Percentiles rank a stretch among this genome's conserved stretches.
phyloP scores from a whole-genome alignment of 140 eudicot species.

The Erigeron philadelphicus region DNA sequence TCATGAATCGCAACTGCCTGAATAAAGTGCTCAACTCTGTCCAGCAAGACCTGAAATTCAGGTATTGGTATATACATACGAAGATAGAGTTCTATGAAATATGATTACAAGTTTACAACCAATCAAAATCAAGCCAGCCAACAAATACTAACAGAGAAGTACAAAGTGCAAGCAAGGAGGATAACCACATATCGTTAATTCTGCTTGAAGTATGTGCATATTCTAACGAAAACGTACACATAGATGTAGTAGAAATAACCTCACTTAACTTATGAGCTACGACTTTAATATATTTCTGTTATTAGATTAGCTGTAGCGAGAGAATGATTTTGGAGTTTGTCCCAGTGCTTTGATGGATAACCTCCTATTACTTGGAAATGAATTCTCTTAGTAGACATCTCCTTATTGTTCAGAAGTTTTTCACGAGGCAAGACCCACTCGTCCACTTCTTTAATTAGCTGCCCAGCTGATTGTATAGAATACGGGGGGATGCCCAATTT shows the following conservation, averaged over 20 bases:
- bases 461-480: background rate
- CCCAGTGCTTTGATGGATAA: background rate
- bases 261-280: background rate
- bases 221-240: background rate
- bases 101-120: slow-evolving; percentile 13
- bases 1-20: slow-evolving; percentile 86
- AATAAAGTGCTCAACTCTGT: slow-evolving; percentile 81
- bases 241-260: background rate
- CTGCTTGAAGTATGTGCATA: background rate
- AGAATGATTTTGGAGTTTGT: background rate
- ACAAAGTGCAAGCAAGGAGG: background rate
- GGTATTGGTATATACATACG: slow-evolving; percentile 20
- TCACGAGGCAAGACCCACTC: background rate
- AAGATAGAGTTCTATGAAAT: slow-evolving; percentile 2
- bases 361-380: background rate
- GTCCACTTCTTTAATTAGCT: background rate
- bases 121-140: slow-evolving; percentile 12
- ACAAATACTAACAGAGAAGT: background rate
- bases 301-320: too few species aligned
- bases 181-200: background rate
- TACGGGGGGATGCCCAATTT: background rate
- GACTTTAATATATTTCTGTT: background rate
- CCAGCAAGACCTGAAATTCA: slow-evolving; percentile 73
- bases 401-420: background rate
- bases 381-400: background rate